Base-by-base conservation (phyloP, 2,329 filamentous ascomycete species). In the Alternaria triticina region DNA sequence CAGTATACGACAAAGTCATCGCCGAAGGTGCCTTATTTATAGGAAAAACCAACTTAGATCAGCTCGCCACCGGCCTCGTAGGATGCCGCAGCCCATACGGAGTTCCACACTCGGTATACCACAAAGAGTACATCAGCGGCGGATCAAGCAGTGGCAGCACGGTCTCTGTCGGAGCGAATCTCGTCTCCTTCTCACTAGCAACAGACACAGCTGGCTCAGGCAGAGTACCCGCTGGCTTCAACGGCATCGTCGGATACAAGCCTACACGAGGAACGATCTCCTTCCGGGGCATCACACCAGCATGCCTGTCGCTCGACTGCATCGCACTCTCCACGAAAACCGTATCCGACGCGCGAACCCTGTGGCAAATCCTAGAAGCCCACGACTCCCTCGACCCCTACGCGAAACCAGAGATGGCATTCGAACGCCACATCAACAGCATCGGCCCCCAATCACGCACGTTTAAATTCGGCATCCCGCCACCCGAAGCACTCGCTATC, bases 41-140 rank as follows among this genome's bases (percentile, higher is more conserved):
- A 4, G 87, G 86, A 33, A 90, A 89, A 71, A 82, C 84, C 0
- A 89, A 89, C 65, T 82, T 90, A 57, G 88, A 90, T 70, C 87
- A 90, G 73, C 81, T 90, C 5, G 88, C 87, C 3, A 89, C 87
- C 1, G 88, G 88, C 1, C 80, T 90, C 3, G 86, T 84, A 12
- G 88, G 87, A 15, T 86, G 85, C 50, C 83, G 87, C 25, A 88
- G 86, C 2, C 86, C 87, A 0, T 88, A 86, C 64, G 88, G 87
- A 3, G 84, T 82, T 20, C 84, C 87, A 1, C 81, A 84, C 22
- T 88, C 86, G 58, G 80, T 87, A 0, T 87, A 81, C 72, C 76
- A 82, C 68, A 76, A 79, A 43, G 76, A 82, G n/a, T 83, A 84
- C 57, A 85, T 88, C 50, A 84, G 83, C 59, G 86, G 86, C 10